Evolutionary conservation across 139 green algal species (phyloP), one percentile per base, ranked within the genome.

Genomic region (Parachlorella kessleri): DNA sequence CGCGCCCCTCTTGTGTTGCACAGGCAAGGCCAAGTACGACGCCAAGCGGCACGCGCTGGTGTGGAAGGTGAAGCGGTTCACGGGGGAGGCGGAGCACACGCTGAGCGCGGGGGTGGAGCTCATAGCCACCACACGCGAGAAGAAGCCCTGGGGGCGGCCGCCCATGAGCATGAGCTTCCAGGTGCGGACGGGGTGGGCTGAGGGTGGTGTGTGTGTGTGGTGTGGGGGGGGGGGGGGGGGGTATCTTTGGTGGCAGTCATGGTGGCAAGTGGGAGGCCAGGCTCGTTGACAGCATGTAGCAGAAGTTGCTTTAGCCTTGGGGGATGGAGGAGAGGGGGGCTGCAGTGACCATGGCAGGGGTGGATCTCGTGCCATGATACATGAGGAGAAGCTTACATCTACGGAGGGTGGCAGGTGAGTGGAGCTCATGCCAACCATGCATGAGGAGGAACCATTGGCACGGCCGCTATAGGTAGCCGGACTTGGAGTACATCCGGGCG

Each of bases 21-120:
- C 68, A 33, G 95, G 95, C 42, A 95, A 95, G 69, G 94, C 94
- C 63, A 98, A 98, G 88, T 98, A 98, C 85, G 94, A 98, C 78
- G 83, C 94, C 39, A 93, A 90, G n/a, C 88, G 92, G 41, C 88
- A 95, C 54, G 88, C 87, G 18, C 88, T 99, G 36, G 90, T 98
- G 6, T 99, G 95, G 95, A 99, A 98, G 88, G 89, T 79, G 41
- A 88, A 92, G 78, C 91, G 90, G 30, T 93, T 94, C 68, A 72
- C 78, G 8, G 92, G 93, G 9, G 79, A 89, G 69, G 75, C 77
- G 9, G 94, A 98, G 83, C 88, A 97, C 77, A 93, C 84, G 26
- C 84, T 99, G 83, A 81, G 87, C 2, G 95, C 96, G 3, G 89
- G 94, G 69, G 96, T 99, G 75, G 89, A 93, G 73, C 88, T 98